Conservation (phyloP, 2,329 filamentous ascomycete species). For the Alternaria consortialis region DNA sequence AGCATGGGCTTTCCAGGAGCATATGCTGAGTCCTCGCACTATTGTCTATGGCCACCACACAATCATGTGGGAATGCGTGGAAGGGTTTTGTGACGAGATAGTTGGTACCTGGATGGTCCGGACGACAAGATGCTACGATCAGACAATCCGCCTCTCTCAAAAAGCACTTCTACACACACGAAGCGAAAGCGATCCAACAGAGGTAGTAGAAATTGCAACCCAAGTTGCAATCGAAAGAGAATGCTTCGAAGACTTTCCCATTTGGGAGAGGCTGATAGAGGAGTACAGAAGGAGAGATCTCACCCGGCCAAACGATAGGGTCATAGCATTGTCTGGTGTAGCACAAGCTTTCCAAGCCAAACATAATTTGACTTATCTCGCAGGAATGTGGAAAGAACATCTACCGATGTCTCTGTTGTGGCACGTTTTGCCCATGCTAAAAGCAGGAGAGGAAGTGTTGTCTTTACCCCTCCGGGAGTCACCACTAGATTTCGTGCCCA, state of each 20-base stretch:
- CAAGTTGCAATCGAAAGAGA: no score
- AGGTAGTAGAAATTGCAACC: no score
- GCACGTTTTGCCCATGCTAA: no score
- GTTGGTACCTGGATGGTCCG: no score
- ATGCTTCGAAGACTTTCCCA: no score
- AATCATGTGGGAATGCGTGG: conserved; percentile 23
- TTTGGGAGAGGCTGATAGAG: no score
- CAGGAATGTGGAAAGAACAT: background rate
- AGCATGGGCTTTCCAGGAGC: conserved; percentile 26
- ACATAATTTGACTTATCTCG: background rate
- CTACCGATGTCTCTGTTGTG: background rate
- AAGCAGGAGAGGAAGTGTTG: no score
- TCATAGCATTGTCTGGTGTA: background rate
- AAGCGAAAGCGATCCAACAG: no score
- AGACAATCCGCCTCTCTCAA: no score
- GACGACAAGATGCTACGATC: no score
- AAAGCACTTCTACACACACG: no score
- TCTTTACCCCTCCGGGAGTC: background rate
- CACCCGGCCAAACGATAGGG: background rate
- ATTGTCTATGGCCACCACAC: conserved; percentile 19
- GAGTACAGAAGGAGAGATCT: background rate
- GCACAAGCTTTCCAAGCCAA: background rate
- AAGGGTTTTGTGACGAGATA: conserved; percentile 22
- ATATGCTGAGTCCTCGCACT: conserved; percentile 22
- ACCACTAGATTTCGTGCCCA: background rate